Evolutionary conservation across 164 flowering plant genomes (phyloP), one percentile per base, ranked within the genome.

Genomic region (Vitis labrusca): DNA sequence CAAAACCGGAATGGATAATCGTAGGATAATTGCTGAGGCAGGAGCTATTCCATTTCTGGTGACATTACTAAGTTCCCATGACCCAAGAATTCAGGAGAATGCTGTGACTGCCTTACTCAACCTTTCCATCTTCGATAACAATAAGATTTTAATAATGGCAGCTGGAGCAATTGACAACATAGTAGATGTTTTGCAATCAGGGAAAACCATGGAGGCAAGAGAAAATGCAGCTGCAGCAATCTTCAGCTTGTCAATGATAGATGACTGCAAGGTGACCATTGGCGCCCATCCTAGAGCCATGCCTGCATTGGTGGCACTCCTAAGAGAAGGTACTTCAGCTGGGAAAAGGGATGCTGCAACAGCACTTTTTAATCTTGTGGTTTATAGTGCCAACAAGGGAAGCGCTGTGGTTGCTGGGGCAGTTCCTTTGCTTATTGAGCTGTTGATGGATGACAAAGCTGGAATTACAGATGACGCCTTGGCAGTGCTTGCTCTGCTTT

Each of bases 181-280:
- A 14, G 50, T 85, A 32, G 70, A 82, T 13, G 90, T 89, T 32
- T 65, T 91, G 37, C 68, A 74, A 61, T 69, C 67, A 1, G 94
- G 96, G 23, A 81, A 69, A 71, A 88, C 85, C 50, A 85, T 77
- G 89, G 96, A 90, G 71, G 90, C 94, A 11, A 85, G 89, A 72
- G 96, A 88, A 80, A 91, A 93, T 75, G 93, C 97, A 57, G 94
- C 97, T 52, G 96, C 94, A 14, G 73, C 91, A 3, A 76, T 90
- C 62, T 84, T 82, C 74, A 90, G 95, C 82, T 74, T 93, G 78
- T 85, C 98, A 0, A 72, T 87, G 75, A 67, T 85, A 1, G 89
- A 88, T 65, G 92, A 89, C 9, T 71, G 78, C 77, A 91, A 92
- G 77, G 77, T 77, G 44, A 71, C 78, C 1, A 89, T 89, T n/a